Conservation (phyloP, 805 yeast species). For the Starmerella ratchasimensis region DNA sequence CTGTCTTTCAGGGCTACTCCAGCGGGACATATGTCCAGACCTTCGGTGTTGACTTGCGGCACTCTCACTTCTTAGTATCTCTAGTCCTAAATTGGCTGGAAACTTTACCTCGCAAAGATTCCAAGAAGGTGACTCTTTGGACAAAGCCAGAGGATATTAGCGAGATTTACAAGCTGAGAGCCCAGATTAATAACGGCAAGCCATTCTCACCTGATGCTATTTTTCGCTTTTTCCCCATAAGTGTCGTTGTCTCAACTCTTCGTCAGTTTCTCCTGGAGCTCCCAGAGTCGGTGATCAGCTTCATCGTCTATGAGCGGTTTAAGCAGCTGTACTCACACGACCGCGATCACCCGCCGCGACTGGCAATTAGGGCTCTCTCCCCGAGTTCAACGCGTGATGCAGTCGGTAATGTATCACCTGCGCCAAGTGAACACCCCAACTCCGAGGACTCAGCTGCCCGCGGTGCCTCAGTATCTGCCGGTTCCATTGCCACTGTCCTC, state of each 20-base stretch:
- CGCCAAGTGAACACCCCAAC: no score
- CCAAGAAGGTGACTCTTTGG: slow-evolving; percentile 31
- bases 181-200: slow-evolving; percentile 26
- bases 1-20: slow-evolving; percentile 59
- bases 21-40: slow-evolving; percentile 47
- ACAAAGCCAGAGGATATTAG: slow-evolving; percentile 42
- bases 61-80: slow-evolving; percentile 51
- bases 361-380: no score
- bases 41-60: slow-evolving; percentile 62
- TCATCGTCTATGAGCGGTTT: slow-evolving; percentile 43
- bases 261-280: slow-evolving; percentile 57
- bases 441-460: not conserved
- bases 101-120: slow-evolving; percentile 4
- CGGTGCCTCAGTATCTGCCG: slow-evolving; percentile 1
- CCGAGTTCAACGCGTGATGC: no score
- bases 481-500: slow-evolving; percentile 17
- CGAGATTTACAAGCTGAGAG: slow-evolving; percentile 46
- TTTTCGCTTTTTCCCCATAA: slow-evolving; percentile 32
- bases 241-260: slow-evolving; percentile 45
- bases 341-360: not conserved
- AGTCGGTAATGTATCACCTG: no score
- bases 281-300: slow-evolving; percentile 59
- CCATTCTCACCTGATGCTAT: slow-evolving; percentile 23
- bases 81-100: slow-evolving; percentile 41
- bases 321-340: slow-evolving; percentile 37